Base-by-base conservation (phyloP, 2,329 filamentous ascomycete genomes). In the Cladosporium sp. region DNA sequence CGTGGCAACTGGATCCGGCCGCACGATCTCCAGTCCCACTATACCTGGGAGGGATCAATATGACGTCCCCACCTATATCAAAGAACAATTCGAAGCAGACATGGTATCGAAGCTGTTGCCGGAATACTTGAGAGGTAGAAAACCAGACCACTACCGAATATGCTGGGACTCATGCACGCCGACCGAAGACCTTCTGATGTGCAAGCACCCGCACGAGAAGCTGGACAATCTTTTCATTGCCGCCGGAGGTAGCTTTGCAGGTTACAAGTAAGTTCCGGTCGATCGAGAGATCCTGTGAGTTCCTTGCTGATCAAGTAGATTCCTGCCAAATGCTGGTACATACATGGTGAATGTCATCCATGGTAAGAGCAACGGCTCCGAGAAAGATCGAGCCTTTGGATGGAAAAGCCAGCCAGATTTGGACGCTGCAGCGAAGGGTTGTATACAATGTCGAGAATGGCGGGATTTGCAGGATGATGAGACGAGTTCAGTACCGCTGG, bases 101-200 rank as follows among this genome's bases (percentile, higher is more conserved):
- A 54, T 63, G 54, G 51, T 44, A 3, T 16, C 61, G 5, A 62
- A 58, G 9, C 61, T 65, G 3, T 56, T 71, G 58, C 68, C 68
- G 1, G 44, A 58, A 2, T 70, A 74, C 53, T 63, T 64, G 1
- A 46, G 57, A 10, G 56, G 54, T 13, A 69, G 68, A 52, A 52
- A 59, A 1, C 68, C 72, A 0, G 68, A 72, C 31, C 70, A 72
- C 51, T 46, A 72, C 68, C 70, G 76, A 6, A 62, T 78, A 1
- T 78, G 74, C 66, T 84, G 81, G 77, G 82, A 85, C 61, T 77
- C 78, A 33, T 77, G 81, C 35, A 82, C 80, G 2, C 79, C 80
- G 0, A 80, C 77, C 8, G 80, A 85, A 64, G 81, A 85, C 61
- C 82, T 82, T 59, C 70, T 85, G 49, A 77, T 85, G 59, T 75